These are phyloP conservation scores for Paspalum vaginatum DNA, from an alignment of 176 grass and related monocot genomes.

Conservation along the genomic window DNA sequence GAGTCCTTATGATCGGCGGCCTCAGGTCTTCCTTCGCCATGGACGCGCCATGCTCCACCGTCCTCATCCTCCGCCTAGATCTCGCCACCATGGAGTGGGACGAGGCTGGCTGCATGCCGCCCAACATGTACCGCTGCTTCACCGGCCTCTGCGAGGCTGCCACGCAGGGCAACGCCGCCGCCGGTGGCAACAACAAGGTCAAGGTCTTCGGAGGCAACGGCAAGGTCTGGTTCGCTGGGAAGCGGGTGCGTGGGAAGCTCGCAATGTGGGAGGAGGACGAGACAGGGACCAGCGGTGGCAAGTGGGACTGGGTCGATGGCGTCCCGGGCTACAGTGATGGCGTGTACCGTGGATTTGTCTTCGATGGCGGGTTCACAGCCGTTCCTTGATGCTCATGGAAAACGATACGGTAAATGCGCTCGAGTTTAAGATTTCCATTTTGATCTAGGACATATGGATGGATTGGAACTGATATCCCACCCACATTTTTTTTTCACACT, in stretches of 20 bases:
- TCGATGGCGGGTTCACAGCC: conserved; percentile 89
- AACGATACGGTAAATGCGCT: conserved; percentile 21
- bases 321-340: conserved; percentile 81
- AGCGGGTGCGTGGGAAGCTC: conserved; percentile 80
- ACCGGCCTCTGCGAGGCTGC: conserved; percentile 64
- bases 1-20: conserved; percentile 91
- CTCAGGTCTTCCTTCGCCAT: conserved; percentile 79
- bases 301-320: conserved; percentile 88
- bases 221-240: conserved; percentile 95
- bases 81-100: conserved; percentile 96
- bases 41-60: conserved; percentile 90
- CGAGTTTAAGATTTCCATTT: conserved; percentile 19
- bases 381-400: conserved; percentile 51
- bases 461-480: conserved; percentile 22
- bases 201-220: conserved; percentile 98
- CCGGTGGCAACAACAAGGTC: conserved; percentile 85
- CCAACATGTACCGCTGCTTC: conserved; percentile 90
- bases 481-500: conserved; percentile 36
- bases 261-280: conserved; percentile 97
- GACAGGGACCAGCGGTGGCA: conserved; percentile 46
- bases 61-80: conserved; percentile 90
- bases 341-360: conserved; percentile 88
- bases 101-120: conserved; percentile 90
- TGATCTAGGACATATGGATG: conserved; percentile 20
- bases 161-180: conserved; percentile 29